phyloP scores from a whole-genome alignment of 768 basidiomycete species.

The Phylloporus sp. region DNA sequence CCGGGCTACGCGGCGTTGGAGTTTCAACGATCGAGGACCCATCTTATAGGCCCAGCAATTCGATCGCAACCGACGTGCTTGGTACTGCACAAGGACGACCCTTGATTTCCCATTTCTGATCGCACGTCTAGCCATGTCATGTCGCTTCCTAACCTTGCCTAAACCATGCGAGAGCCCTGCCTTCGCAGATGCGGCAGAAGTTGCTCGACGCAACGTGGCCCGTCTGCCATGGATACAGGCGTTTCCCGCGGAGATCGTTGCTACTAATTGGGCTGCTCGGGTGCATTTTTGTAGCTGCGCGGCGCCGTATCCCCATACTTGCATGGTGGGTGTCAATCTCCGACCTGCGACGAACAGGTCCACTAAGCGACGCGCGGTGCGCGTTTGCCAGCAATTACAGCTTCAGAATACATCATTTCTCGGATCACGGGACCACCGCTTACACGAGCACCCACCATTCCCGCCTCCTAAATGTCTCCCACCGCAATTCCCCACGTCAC shows the following conservation, averaged over 20 bases:
- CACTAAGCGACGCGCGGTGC: slow-evolving; percentile 1
- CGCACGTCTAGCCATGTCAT: slow-evolving; percentile 4
- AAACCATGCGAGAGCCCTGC: too few species aligned
- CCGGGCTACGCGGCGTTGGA: not conserved
- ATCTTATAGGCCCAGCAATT: too few species aligned
- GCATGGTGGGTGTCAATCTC: slow-evolving; percentile 17
- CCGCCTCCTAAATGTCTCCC: slow-evolving; percentile 19
- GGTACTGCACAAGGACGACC: slow-evolving; percentile 1
- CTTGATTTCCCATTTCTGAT: slow-evolving; percentile 9
- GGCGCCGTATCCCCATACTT: slow-evolving; percentile 22
- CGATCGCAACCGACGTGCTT: too few species aligned
- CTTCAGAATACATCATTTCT: not conserved
- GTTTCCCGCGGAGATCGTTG: slow-evolving; percentile 29
- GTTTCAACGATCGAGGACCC: slow-evolving; percentile 5
- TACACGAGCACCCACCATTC: not conserved
- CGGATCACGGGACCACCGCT: not conserved
- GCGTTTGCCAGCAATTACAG: slow-evolving; percentile 5
- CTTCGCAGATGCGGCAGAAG: slow-evolving; percentile 17
- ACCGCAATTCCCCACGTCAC: slow-evolving; percentile 23
- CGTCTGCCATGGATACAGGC: slow-evolving; percentile 26
- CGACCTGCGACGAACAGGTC: slow-evolving; percentile 11
- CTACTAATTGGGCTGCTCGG: slow-evolving; percentile 8
- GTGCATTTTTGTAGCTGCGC: slow-evolving; percentile 10
- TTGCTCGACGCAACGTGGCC: slow-evolving; percentile 21
- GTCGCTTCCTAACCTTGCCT: too few species aligned